Base-by-base conservation (phyloP, 176 grass and related monocot species). In the Sorghum bicolor region DNA sequence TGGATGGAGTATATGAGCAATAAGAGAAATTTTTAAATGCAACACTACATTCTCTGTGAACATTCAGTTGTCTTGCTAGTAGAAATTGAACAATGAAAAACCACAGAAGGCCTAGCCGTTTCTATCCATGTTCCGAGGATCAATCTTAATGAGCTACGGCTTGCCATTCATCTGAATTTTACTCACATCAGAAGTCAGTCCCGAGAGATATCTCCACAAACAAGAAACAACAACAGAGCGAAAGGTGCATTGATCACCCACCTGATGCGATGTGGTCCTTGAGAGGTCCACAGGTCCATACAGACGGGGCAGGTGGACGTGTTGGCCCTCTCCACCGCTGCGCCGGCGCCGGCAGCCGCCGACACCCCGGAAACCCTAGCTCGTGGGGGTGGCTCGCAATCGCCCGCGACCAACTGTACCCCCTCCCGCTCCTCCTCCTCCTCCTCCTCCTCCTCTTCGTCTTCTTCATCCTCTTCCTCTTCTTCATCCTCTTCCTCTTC, bases 221-320 rank as follows among this genome's bases (percentile, higher is more conserved):
- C 31, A 67, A 33, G 8, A 5, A 64, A 16, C 15, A 2, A 5
- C 2, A 31, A 9, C 31, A 2, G n/a, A 3, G 30, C 7, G 29
- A 65, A 25, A 31, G 15, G 0, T 1, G 44, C 45, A 34, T 77
- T 7, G 36, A 4, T 77, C 3, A 10, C 96, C 92, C 3, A 10
- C 96, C 92, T 88, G 82, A 98, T 90, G 72, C 96, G 92, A 15
- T 98, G 92, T n/a, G 69, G 60, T 8, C 92, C 92, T 30, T 98
- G 76, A 34, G 92, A 84, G 30, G 86, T 70, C 92, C 96, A 98
- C 37, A 83, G 30, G 62, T 93, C 96, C 84, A 91, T 91, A 86
- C 96, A 98, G 37, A 98, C 82, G 52, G 96, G 80, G 53, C 96
- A 98, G 48, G 32, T 80, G 70, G 89, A 80, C 30, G 6, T 33